Percentiles rank a stretch among this genome's conserved stretches.
Evolutionary conservation across 1,284 basidiomycete species (phyloP).

Genomic region (Bondarzewia mesenterica): DNA sequence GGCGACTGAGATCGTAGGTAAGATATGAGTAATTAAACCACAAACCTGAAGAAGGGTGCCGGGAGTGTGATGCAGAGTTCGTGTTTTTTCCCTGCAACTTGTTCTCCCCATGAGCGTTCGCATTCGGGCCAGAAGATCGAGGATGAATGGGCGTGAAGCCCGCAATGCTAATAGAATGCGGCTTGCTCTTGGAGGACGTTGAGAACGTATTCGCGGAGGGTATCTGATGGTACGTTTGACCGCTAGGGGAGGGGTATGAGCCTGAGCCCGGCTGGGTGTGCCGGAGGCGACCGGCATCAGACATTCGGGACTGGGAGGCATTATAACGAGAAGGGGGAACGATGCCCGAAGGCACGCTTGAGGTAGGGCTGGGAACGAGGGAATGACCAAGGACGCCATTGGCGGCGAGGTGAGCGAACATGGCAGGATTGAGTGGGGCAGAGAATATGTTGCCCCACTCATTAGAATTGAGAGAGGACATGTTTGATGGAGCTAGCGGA

Average conservation of each 20-base stretch:
- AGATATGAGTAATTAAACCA: background rate
- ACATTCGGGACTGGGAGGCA: background rate
- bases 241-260: background rate
- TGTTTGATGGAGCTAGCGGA: slow-evolving; percentile 15
- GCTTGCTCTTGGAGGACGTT: slow-evolving; percentile 20
- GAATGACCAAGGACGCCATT: slow-evolving; percentile 38
- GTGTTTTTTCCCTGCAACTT: background rate
- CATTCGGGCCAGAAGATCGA: background rate
- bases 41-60: slow-evolving; percentile 10
- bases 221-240: background rate
- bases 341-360: slow-evolving; percentile 2
- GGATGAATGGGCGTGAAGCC: slow-evolving; percentile 18
- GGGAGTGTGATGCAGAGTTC: background rate
- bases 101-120: background rate
- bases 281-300: slow-evolving; percentile 3
- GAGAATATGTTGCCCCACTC: slow-evolving; percentile 54
- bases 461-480: slow-evolving; percentile 15
- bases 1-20: background rate
- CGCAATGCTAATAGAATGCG: slow-evolving; percentile 16
- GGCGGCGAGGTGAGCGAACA: slow-evolving; percentile 51
- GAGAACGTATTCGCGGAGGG: background rate
- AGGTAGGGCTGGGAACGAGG: slow-evolving; percentile 16
- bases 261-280: background rate
- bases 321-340: slow-evolving; percentile 5
- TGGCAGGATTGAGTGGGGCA: slow-evolving; percentile 45